A percentile compares a stretch with the other conserved stretches of the same genome.
Evolutionary conservation across 768 basidiomycete species (phyloP).

Genomic region (Mycena kentingensis): DNA sequence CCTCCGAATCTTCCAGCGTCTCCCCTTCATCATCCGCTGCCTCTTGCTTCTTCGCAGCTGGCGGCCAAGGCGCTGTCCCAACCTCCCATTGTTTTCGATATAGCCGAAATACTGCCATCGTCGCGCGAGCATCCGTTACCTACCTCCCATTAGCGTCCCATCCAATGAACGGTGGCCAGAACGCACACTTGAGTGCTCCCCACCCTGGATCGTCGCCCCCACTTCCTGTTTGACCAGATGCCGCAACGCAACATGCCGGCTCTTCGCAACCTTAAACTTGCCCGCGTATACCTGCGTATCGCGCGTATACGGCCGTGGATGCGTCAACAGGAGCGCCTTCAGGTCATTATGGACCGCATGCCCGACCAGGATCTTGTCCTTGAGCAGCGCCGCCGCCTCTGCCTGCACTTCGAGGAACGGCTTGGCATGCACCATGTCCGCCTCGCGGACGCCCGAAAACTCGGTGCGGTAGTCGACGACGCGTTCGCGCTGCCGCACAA

Average conservation of each 20-base stretch:
- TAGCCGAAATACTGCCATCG: slow-evolving; percentile 90
- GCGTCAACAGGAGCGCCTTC: slow-evolving; percentile 74
- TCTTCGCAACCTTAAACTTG: slow-evolving; percentile 61
- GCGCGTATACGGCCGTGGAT: slow-evolving; percentile 61
- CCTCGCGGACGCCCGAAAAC: slow-evolving; percentile 79
- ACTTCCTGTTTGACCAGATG: slow-evolving; percentile 81
- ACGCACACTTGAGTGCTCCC: slow-evolving; percentile 89
- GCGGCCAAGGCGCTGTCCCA: slow-evolving; percentile 34
- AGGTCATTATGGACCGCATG: slow-evolving; percentile 93
- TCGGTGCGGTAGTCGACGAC: slow-evolving; percentile 93
- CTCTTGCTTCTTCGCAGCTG: slow-evolving; percentile 25
- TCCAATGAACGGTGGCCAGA: background rate
- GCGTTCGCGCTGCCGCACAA: slow-evolving; percentile 81
- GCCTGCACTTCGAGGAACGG: slow-evolving; percentile 80
- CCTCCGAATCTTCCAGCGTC: background rate
- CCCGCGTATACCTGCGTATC: slow-evolving; percentile 70
- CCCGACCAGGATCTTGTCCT: slow-evolving; percentile 81
- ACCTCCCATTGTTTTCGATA: slow-evolving; percentile 85
- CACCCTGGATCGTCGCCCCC: slow-evolving; percentile 76
- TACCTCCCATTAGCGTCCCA: slow-evolving; percentile 30
- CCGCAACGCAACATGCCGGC: slow-evolving; percentile 72
- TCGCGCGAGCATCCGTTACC: slow-evolving; percentile 92
- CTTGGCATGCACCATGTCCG: slow-evolving; percentile 74
- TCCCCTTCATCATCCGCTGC: slow-evolving; percentile 1
- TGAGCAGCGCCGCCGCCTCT: slow-evolving; percentile 71